Conservation (phyloP, 441 rosid genomes). For the Bruguiera hainesii region DNA sequence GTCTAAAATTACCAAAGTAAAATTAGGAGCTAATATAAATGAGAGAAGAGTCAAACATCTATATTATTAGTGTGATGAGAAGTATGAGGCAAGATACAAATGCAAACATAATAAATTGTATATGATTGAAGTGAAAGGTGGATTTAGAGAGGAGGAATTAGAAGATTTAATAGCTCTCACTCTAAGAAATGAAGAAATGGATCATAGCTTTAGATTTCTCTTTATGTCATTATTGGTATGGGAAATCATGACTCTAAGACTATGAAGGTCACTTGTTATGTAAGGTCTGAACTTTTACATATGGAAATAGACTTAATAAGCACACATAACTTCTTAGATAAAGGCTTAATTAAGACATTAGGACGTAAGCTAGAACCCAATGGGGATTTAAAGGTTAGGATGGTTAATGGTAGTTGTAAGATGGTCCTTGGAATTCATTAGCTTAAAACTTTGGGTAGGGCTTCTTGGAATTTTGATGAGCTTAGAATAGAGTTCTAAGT, state of each 20-base stretch:
- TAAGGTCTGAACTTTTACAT: background rate
- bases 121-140: background rate
- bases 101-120: background rate
- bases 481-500: background rate
- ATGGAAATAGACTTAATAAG: background rate
- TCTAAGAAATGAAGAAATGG: background rate
- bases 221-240: background rate
- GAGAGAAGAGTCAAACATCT: background rate
- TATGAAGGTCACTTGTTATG: background rate
- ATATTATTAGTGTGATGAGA: background rate
- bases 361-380: background rate
- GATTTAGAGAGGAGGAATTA: background rate
- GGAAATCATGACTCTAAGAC: background rate
- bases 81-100: background rate
- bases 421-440: background rate
- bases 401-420: background rate
- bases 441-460: background rate
- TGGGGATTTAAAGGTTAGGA: background rate
- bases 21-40: no score
- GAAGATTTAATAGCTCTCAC: background rate
- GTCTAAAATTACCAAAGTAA: no score
- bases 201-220: background rate
- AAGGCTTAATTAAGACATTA: accelerated
- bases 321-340: background rate
- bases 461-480: background rate